Conservation (phyloP, 805 yeast genomes). For the Candida qinlingensis region DNA sequence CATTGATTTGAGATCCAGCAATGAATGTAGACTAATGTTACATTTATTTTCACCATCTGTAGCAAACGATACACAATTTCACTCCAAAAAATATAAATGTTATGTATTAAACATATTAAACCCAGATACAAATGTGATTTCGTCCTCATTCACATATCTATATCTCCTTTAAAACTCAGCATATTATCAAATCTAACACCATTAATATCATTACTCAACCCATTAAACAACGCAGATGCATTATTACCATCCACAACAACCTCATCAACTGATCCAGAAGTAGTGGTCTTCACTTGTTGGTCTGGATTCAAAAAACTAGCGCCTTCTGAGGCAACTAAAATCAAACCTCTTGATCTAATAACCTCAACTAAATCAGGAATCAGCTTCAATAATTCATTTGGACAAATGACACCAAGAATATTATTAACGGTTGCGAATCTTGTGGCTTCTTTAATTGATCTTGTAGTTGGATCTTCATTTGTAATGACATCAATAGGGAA, state of each 20-base stretch:
- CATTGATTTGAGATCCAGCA: no score
- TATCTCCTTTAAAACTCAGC: slow-evolving; percentile 60
- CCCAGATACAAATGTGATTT: no score
- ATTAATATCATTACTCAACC: slow-evolving; percentile 36
- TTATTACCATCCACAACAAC: neutral
- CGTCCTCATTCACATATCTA: slow-evolving; percentile 33
- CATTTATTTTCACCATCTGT: no score
- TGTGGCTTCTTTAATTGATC: slow-evolving; percentile 79
- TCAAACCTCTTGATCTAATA: slow-evolving; percentile 74
- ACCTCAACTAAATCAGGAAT: slow-evolving; percentile 74
- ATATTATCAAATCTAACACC: slow-evolving; percentile 63
- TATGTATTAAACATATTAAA: no score
- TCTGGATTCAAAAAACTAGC: slow-evolving; percentile 26
- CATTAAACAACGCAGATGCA: neutral
- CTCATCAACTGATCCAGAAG: slow-evolving; percentile 3
- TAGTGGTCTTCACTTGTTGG: neutral
- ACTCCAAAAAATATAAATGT: no score
- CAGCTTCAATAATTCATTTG: slow-evolving; percentile 60
- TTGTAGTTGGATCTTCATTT: slow-evolving; percentile 39
- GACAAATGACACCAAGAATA: slow-evolving; percentile 76
- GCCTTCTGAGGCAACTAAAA: slow-evolving; percentile 63
- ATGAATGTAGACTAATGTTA: no score
- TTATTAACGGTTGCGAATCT: slow-evolving; percentile 78
- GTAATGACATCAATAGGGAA: slow-evolving; percentile 23
- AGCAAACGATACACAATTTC: no score